Percentiles rank a stretch among this genome's conserved stretches.
phyloP scores from a whole-genome alignment of 2,329 filamentous ascomycete species.

The Aspergillus costaricaensis region DNA sequence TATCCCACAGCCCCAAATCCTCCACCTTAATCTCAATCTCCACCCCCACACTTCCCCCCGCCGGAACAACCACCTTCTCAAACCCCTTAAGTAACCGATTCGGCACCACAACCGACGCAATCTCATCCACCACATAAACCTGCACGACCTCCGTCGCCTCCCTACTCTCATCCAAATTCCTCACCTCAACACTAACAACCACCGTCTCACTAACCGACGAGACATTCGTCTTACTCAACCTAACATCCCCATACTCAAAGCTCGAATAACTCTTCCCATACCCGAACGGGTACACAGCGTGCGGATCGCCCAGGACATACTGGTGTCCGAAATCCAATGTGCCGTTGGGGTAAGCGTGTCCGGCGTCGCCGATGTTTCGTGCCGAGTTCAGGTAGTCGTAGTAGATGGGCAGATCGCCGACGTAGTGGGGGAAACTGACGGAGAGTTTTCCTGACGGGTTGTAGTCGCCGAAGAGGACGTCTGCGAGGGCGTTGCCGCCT shows the following conservation, averaged over 20 bases:
- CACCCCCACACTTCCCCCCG: conserved; percentile 60
- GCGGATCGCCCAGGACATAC: conserved; percentile 63
- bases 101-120: conserved; percentile 64
- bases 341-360: conserved; percentile 58
- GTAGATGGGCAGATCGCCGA: conserved; percentile 68
- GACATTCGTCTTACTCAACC: conserved; percentile 46
- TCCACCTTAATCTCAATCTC: conserved; percentile 53
- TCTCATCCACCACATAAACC: conserved; percentile 65
- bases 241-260: conserved; percentile 55
- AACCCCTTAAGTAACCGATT: conserved; percentile 68
- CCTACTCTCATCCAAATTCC: conserved; percentile 54
- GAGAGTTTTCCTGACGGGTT: conserved; percentile 68
- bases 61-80: conserved; percentile 63
- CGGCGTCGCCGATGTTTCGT: conserved; percentile 56
- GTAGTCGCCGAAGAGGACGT: conserved; percentile 65
- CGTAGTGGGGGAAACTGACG: conserved; percentile 67
- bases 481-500: conserved; percentile 66
- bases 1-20: conserved; percentile 59
- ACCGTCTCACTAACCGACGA: conserved; percentile 55
- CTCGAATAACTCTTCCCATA: conserved; percentile 67
- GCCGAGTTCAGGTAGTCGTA: conserved; percentile 73
- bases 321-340: conserved; percentile 65
- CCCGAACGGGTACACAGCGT: conserved; percentile 66
- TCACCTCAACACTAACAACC: conserved; percentile 63
- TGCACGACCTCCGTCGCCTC: conserved; percentile 70